Base-by-base conservation (phyloP, 1,139 yeast species). In the Taphrina pruni region DNA sequence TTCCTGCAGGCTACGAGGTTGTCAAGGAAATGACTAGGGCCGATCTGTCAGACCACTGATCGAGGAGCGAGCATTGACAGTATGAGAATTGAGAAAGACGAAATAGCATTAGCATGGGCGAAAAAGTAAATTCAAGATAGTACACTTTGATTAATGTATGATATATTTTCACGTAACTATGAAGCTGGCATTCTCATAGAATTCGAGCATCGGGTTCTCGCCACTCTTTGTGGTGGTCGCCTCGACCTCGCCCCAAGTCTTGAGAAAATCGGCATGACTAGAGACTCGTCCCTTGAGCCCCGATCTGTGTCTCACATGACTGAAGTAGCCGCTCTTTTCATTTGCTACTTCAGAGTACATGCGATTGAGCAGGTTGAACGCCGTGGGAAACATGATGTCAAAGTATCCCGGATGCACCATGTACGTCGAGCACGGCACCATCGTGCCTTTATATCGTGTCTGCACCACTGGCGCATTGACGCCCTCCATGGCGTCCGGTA, bases 331-430 rank as follows among this genome's bases (percentile, higher is more conserved):
- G 26, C 61, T 64, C 35, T 45, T 26, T 39, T 41, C 55, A 39
- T 60, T 51, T 14, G 60, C 65, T 7, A 89, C 85, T 72, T 85
- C 85, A 39, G 81, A 80, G 75, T 91, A 91, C 72, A 90, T 72
- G 69, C 86, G 87, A 60, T 86, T 82, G 3, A 88, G 86, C 17
- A 86, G 78, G 8, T 81, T 80, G 77, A 91, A 91, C 75, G 90
- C 89, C 0, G 97, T 90, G 6, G 96, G 90, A 76, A 90, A 90
- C 88, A 90, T 86, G 65, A 91, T 90, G 77, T 90, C 96, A 76
- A 90, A 90, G 74, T 84, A 88, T 0, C 97, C 97, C 76, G 89
- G 96, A 38, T 70, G 64, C 12, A 86, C 89, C 94, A 90, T 88
- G 76, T 88, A 90, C 0, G 94, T 86, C 46, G 87, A 82, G 0